Conservation (phyloP, 345 rosid species). For the Lenwebbia sp. region DNA sequence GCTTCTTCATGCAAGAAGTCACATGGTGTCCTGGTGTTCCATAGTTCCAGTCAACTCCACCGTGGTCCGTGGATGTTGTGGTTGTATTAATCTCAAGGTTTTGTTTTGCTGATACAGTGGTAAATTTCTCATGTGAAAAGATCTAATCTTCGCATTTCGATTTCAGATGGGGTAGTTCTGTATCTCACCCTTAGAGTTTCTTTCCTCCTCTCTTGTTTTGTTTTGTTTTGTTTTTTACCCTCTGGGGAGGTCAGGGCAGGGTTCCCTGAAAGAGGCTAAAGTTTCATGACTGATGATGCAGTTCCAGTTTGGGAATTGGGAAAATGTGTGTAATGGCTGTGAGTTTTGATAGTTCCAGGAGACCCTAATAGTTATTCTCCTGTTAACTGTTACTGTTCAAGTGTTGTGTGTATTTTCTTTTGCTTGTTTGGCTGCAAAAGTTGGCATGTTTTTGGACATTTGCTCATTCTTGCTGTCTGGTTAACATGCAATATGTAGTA, state of each 20-base stretch:
- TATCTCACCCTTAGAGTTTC: neutral
- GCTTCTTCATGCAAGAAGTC: neutral
- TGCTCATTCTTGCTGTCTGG: neutral
- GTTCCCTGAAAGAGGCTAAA: neutral
- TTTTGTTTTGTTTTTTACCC: neutral
- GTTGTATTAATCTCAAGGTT: neutral
- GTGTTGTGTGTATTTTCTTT: neutral
- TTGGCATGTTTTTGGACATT: neutral
- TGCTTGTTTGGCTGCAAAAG: neutral
- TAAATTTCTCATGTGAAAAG: neutral
- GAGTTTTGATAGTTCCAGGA: neutral
- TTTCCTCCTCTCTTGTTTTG: neutral
- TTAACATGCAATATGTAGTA: neutral
- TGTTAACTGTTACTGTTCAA: neutral
- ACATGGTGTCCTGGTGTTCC: neutral
- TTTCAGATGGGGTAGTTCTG: neutral
- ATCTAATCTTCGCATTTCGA: neutral
- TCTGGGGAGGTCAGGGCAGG: neutral
- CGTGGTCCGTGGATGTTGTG: neutral
- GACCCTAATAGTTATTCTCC: neutral
- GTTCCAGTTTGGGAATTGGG: neutral
- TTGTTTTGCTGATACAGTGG: neutral
- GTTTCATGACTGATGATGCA: neutral
- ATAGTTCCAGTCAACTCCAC: neutral
- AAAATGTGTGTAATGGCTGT: neutral